A percentile compares a stretch with the other conserved stretches of the same genome.
phyloP scores from a whole-genome alignment of 2,329 filamentous ascomycete genomes.

The Diaporthe longicolla region DNA sequence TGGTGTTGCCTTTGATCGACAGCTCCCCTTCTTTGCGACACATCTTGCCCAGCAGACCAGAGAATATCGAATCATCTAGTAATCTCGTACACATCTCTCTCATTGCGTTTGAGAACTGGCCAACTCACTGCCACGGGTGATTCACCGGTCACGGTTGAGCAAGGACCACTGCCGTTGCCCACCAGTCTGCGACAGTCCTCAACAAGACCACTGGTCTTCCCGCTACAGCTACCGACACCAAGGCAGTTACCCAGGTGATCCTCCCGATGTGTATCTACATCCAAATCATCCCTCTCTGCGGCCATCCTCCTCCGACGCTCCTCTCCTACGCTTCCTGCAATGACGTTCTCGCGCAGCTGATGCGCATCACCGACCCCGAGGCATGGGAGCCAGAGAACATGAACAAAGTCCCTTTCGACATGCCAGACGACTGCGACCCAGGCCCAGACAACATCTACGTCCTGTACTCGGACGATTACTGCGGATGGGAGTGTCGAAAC shows the following conservation, averaged over 20 bases:
- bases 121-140: neutral
- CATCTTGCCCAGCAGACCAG: neutral
- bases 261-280: constrained; percentile 48
- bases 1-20: neutral
- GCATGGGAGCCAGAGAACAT: constrained; percentile 44
- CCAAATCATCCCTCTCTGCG: constrained; percentile 45
- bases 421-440: constrained; percentile 45
- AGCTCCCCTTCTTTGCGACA: neutral
- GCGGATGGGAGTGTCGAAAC: constrained; percentile 50
- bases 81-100: no score
- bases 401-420: constrained; percentile 43
- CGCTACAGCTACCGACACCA: neutral
- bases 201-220: neutral
- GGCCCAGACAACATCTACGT: constrained; percentile 41
- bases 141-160: neutral
- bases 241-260: no score
- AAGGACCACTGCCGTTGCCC: neutral
- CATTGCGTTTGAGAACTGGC: no score
- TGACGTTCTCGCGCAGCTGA: constrained; percentile 43
- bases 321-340: constrained; percentile 46
- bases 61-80: neutral
- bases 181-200: neutral
- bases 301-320: constrained; percentile 43
- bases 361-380: constrained; percentile 44
- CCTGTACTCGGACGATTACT: constrained; percentile 45